Evolutionary conservation across 1,284 basidiomycete species (phyloP).

Genomic region (Ganoderma meredithae): DNA sequence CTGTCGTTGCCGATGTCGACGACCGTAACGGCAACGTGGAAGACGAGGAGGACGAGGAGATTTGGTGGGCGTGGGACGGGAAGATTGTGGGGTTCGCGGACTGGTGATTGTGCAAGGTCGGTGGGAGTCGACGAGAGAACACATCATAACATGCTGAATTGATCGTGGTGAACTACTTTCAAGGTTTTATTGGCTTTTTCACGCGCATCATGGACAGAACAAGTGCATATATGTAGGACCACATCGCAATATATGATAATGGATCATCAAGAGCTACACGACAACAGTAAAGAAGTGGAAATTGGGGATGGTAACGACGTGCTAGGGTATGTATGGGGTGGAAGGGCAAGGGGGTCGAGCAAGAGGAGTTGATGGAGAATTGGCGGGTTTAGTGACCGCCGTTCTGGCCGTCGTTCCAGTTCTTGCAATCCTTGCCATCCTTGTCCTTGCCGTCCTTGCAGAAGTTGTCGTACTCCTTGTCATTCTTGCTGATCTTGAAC

Average conservation of each 20-base stretch:
- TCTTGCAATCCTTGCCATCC: background rate
- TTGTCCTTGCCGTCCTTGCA: background rate
- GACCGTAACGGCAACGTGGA: background rate
- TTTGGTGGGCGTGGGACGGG: constrained; percentile 85
- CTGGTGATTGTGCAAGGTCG: constrained; percentile 51
- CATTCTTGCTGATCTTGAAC: background rate
- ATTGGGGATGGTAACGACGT: background rate
- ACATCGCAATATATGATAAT: background rate
- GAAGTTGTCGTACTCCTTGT: background rate
- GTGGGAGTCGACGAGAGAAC: background rate
- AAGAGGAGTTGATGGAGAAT: too few relatives aligned
- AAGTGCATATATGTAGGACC: background rate
- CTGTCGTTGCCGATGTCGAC: background rate
- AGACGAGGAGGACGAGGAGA: constrained; percentile 72
- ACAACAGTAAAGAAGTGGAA: background rate
- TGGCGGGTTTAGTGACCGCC: background rate
- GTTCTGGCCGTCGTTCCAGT: constrained; percentile 1
- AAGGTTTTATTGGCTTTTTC: background rate
- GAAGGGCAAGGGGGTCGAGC: background rate
- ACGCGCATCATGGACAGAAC: constrained; percentile 1
- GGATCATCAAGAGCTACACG: background rate
- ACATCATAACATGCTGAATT: background rate
- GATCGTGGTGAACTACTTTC: background rate
- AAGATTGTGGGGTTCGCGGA: constrained; percentile 74
- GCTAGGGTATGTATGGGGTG: background rate